These are phyloP conservation scores for Apiotrichum siamense DNA, from an alignment of 1,284 basidiomycete genomes.

Conservation along the genomic window DNA sequence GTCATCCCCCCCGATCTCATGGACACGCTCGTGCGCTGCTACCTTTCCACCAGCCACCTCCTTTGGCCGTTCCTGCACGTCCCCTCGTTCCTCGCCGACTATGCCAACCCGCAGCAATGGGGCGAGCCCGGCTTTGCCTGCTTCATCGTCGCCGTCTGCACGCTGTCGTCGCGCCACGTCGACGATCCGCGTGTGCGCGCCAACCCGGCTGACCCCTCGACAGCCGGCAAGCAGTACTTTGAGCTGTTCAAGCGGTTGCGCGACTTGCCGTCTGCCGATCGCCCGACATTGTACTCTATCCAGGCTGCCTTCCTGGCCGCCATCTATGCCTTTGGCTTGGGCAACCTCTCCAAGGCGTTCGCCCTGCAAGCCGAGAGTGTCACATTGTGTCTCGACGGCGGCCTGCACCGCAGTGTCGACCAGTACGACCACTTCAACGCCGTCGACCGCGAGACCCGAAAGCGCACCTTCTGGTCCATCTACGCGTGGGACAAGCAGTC, in stretches of 20 bases:
- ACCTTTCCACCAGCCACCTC: conserved; percentile 82
- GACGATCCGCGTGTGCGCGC: conserved; percentile 80
- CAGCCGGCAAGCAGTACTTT: conserved; percentile 83
- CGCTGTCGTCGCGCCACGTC: conserved; percentile 78
- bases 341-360: conserved; percentile 78
- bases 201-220: conserved; percentile 68
- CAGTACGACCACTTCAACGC: conserved; percentile 81
- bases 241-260: conserved; percentile 74
- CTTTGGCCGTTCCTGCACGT: conserved; percentile 84
- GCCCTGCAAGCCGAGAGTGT: conserved; percentile 74
- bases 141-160: conserved; percentile 82
- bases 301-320: conserved; percentile 80
- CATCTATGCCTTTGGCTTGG: conserved; percentile 78
- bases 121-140: conserved; percentile 84
- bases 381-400: conserved; percentile 73
- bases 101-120: conserved; percentile 86
- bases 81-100: conserved; percentile 78
- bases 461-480: conserved; percentile 84
- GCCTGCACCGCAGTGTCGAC: conserved; percentile 75
- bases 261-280: conserved; percentile 76
- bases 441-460: conserved; percentile 78
- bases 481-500: conserved; percentile 87
- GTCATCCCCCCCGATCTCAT: conserved; percentile 81
- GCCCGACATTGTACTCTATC: conserved; percentile 80
- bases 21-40: conserved; percentile 58